phyloP scores from a whole-genome alignment of 2,329 filamentous ascomycete genomes.

The Annulohypoxylon truncatum region DNA sequence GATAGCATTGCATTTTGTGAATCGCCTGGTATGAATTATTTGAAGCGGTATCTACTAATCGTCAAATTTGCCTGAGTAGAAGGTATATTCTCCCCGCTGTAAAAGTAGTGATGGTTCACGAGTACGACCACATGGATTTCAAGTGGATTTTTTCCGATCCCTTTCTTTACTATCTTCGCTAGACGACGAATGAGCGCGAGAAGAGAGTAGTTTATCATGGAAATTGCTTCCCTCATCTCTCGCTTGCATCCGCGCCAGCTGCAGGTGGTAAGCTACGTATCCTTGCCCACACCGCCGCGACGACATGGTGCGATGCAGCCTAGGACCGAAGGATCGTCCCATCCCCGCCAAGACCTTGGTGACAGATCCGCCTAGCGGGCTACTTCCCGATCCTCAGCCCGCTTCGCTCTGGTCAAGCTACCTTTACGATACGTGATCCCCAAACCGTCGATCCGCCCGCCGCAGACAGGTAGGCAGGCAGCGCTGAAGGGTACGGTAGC shows the following conservation, averaged over 20 bases:
- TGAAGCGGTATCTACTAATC: background rate
- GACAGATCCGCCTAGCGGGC: background rate
- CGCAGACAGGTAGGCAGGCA: constrained; percentile 1
- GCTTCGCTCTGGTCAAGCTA: background rate
- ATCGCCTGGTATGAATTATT: background rate
- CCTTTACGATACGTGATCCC: background rate
- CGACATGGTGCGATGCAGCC: background rate
- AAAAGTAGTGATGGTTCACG: background rate
- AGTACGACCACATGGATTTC: background rate
- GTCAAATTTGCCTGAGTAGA: background rate
- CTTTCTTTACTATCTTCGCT: background rate
- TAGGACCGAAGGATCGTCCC: background rate
- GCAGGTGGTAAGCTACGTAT: background rate
- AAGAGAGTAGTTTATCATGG: background rate
- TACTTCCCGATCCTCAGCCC: background rate
- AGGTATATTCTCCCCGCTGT: background rate
- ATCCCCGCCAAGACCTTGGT: background rate
- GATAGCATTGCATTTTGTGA: constrained; percentile 5
- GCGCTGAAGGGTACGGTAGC: background rate
- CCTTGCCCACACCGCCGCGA: constrained; percentile 10
- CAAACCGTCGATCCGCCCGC: background rate
- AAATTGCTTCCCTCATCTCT: background rate
- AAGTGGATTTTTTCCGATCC: background rate
- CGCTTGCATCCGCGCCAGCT: background rate
- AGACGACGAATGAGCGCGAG: no score